Base-by-base conservation (phyloP, 495 filamentous ascomycete genomes). In the Penicillium chermesinum region DNA sequence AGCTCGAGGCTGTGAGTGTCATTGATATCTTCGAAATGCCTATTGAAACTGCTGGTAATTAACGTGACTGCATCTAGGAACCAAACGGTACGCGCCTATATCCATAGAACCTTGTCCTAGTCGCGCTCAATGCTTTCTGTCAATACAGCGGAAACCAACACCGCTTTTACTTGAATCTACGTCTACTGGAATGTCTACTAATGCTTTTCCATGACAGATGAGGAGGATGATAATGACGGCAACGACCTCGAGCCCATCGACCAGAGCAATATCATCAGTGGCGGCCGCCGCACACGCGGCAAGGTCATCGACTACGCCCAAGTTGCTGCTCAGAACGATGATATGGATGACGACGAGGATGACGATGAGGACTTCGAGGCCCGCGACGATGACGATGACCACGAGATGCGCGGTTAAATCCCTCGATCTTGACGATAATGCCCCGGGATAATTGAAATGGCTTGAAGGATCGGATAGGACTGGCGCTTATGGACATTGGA, bases 241-340 rank as follows among this genome's bases (percentile, higher is more conserved):
- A 88, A 93, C 57, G 83, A 87, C 68, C 82, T 96, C 72, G 87
- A 90, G 64, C 90, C 89, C 65, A 94, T 97, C 65, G 88, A 94
- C 63, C 68, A 78, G 32, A 77, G 79, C 54, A 96, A 96, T 76
- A 96, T 97, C 70, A 82, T 97, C 61, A 39, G 51, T 7, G 74
- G 69, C 48, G 86, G 86, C 61, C 79, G 85, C 35, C 91, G 93
- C 65, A 98, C 93, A 33, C 91, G 93, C 55, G 85, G 87, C 54
- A 85, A 85, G 62, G 65, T 70, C 34, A 89, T 94, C 53, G 84
- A 95, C 73, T 94, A 84, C 63, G 84, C 82, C 54, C 85, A 89
- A 65, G 87, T 87, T 8, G 85, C 84, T n/a, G 67, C 80, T 57
- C 67, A 75, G 39, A 65, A 66, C 40, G 57, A 61, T 52, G 84